Percentiles rank a stretch among this genome's conserved stretches.
Conservation (phyloP, 495 filamentous ascomycete species). For the Annulohypoxylon moriforme region DNA sequence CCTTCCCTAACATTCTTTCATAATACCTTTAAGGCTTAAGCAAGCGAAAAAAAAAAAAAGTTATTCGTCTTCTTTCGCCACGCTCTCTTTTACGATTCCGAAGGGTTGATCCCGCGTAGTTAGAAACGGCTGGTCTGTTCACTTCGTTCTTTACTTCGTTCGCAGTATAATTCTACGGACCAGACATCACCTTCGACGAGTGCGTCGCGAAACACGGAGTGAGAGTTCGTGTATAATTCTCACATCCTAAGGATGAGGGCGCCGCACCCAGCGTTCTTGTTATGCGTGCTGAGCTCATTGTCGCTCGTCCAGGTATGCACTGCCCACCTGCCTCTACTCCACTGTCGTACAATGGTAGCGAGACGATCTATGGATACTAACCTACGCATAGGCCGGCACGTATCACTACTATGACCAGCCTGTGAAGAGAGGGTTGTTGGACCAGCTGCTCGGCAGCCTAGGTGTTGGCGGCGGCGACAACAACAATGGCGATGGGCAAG, state of each 20-base stretch:
- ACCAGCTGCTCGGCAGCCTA: conserved; percentile 41
- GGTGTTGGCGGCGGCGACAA: conserved; percentile 17
- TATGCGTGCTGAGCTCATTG: conserved; percentile 51
- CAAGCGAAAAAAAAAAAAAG: conserved; percentile 18
- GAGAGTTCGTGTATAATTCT: conserved; percentile 28
- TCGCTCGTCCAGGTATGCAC: conserved; percentile 56
- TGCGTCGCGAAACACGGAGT: conserved; percentile 31
- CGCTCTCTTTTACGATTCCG: conserved; percentile 11
- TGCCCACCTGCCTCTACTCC: background rate
- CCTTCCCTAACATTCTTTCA: conserved; percentile 35
- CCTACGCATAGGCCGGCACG: conserved; percentile 49
- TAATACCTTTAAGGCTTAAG: conserved; percentile 29
- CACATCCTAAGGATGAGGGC: conserved; percentile 54
- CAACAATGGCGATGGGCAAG: conserved; percentile 28
- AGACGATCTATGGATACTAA: conserved; percentile 26
- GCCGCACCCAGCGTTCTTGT: conserved; percentile 44
- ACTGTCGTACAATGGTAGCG: background rate
- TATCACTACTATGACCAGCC: conserved; percentile 47
- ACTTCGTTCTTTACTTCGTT: conserved; percentile 15
- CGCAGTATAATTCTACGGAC: conserved; percentile 9
- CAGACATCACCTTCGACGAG: conserved; percentile 10
- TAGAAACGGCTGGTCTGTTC: conserved; percentile 55
- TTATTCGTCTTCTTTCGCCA: conserved; percentile 14
- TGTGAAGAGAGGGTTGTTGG: conserved; percentile 42
- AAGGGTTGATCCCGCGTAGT: conserved; percentile 49